Evolutionary conservation across 805 yeast genomes (phyloP), one percentile per base, ranked within the genome.

Genomic region (Lipomyces yamanashiensis): DNA sequence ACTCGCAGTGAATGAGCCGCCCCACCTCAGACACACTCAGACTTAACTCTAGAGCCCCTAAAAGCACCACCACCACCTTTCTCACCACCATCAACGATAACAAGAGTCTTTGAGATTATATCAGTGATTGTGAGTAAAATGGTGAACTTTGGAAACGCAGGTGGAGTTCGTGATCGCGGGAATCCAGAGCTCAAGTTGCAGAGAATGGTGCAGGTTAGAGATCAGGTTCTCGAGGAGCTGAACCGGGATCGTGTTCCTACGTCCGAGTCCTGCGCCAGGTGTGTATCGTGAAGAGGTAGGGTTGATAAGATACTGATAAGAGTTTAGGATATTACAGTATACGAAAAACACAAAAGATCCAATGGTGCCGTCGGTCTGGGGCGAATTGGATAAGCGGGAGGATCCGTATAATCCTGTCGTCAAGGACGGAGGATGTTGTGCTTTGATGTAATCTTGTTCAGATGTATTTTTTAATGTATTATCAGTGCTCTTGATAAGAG

Each of bases 291-390:
- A 19, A 12, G 17, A 15, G n/a, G 8, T 34, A 13, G 28, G 8
- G 39, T 2, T 19, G 44, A 23, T 13, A 23, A 13, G 21, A 17
- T 12, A 28, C n/a, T 19, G 33, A 7, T 21, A 19, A 12, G 40
- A 40, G 23, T 28, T 8, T 36, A 62, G 71, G 39, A 51, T 67
- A 51, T 57, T 62, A 33, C 61, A 65, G n/a, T 61, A 68, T 36
- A 62, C 71, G 15, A 62, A 57, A 57, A 56, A 47, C 45, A 68
- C 71, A 15, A 55, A 43, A 21, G 71, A 67, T 52, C 60, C 34
- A 34, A 64, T 64, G 71, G 44, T 68, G 10, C 71, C 71, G 17
- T 58, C 65, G 34, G 59, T 56, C 17, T 68, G 68, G 69, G 71
- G 71, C 13, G 37, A 61, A 50, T 28, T 59, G 34, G 67, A 68